Base-by-base conservation (phyloP, 2,329 filamentous ascomycete species). In the Neurospora crassa region DNA sequence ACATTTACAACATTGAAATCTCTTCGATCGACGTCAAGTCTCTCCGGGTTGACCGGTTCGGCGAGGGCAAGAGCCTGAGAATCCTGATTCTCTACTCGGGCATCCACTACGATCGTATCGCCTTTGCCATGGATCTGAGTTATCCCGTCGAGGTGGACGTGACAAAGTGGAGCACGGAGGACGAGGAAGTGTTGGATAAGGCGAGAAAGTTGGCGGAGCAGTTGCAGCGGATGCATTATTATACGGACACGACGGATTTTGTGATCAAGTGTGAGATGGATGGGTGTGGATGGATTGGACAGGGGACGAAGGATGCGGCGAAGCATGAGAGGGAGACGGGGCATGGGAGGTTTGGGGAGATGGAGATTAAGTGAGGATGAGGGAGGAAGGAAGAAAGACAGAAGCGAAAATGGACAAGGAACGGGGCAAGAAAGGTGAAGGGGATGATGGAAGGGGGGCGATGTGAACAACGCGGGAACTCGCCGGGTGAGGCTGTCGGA, bases 31-130 rank as follows among this genome's bases (percentile, higher is more conserved):
- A 97, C 79, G 93, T 97, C 53, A 85, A 88, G 79, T 77, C 77
- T 40, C 77, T 79, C 34, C 78, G 80, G 4, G 84, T 93, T 6
- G 91, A 93, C 76, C 87, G 87, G 5, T 96, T 95, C 81, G 96
- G 96, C 74, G 92, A 96, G 78, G 89, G 89, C 0, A 87, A 88
- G 70, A 80, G 83, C 42, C 87, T 86, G 53, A 86, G 93, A 7
- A 94, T 92, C 77, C 89, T 97, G 37, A 83, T 97, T 34, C 90
- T 97, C 0, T 97, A 97, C 81, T 95, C 92, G 0, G 94, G 94
- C 2, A 96, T 97, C 69, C 94, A 97, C 79, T 97, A 97, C 81
- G 95, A 97, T 80, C 91, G 92, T 7, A 90, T 97, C 72, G 93
- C 92, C 0, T 88, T 97, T 74, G 90, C 89, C 20, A 85, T 83